These are phyloP conservation scores for Cercophora scortea DNA, from an alignment of 495 filamentous ascomycete genomes.

Conservation along the genomic window DNA sequence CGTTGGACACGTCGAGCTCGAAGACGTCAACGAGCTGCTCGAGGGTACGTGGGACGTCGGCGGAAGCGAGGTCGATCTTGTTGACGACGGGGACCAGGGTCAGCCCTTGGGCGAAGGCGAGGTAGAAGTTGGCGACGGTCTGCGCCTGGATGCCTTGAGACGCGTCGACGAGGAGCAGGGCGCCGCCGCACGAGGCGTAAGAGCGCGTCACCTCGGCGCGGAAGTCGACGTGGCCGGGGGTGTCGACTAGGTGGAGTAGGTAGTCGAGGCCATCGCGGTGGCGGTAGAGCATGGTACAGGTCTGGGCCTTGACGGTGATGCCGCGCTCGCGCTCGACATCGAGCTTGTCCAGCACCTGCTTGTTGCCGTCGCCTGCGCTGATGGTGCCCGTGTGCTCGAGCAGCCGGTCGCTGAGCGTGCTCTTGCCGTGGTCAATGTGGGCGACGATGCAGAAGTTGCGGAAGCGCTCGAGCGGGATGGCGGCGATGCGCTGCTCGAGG, in stretches of 20 bases:
- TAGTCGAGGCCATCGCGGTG: slow-evolving; percentile 73
- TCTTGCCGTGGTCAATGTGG: slow-evolving; percentile 98
- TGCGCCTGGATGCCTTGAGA: slow-evolving; percentile 90
- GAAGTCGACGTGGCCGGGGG: slow-evolving; percentile 96
- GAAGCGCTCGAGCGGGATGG: slow-evolving; percentile 84
- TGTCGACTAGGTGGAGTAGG: slow-evolving; percentile 90
- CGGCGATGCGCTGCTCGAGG: slow-evolving; percentile 73
- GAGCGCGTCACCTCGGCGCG: slow-evolving; percentile 85
- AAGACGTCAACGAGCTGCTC: slow-evolving; percentile 80
- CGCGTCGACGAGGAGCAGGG: slow-evolving; percentile 86
- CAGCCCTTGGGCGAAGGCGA: slow-evolving; percentile 87
- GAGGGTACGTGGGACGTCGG: slow-evolving; percentile 75
- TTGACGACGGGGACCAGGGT: slow-evolving; percentile 87
- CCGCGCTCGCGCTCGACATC: slow-evolving; percentile 94
- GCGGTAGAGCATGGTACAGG: slow-evolving; percentile 94
- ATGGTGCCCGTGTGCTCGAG: slow-evolving; percentile 96
- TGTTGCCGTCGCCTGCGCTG: slow-evolving; percentile 66
- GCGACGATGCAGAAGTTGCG: slow-evolving; percentile 98
- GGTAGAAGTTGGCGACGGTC: slow-evolving; percentile 95
- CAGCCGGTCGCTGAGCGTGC: slow-evolving; percentile 83
- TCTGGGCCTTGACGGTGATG: slow-evolving; percentile 98
- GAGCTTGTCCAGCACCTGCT: slow-evolving; percentile 93
- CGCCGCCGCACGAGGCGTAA: slow-evolving; percentile 92
- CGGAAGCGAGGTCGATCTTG: slow-evolving; percentile 86
- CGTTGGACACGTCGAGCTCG: slow-evolving; percentile 73